Conservation (phyloP, 2,329 filamentous ascomycete species). For the Diaporthe citrichinensis region DNA sequence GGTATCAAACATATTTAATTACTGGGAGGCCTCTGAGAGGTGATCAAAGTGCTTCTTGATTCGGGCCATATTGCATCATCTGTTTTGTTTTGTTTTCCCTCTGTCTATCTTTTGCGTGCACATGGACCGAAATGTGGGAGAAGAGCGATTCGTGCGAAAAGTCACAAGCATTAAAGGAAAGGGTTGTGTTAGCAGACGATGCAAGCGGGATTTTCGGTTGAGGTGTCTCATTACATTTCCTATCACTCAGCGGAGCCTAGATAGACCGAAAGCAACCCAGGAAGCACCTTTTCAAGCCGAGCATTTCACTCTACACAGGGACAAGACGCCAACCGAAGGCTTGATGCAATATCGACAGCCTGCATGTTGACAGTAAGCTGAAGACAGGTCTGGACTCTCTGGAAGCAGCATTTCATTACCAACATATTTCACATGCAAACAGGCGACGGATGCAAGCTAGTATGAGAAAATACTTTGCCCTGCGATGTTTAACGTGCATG, state of each 20-base stretch:
- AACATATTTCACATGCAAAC: slow-evolving; percentile 16
- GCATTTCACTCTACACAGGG: not conserved
- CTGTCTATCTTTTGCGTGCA: slow-evolving; percentile 42
- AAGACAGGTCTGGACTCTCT: not conserved
- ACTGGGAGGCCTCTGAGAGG: slow-evolving; percentile 41
- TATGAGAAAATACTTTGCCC: slow-evolving; percentile 7
- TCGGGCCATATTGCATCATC: slow-evolving; percentile 42
- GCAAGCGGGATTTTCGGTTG: slow-evolving; percentile 13
- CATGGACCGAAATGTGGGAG: slow-evolving; percentile 36
- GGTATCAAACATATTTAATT: slow-evolving; percentile 44
- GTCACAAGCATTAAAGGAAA: slow-evolving; percentile 35
- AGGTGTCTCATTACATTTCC: slow-evolving; percentile 38
- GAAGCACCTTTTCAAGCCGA: slow-evolving; percentile 35
- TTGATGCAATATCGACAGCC: not conserved
- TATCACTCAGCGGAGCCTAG: slow-evolving; percentile 40
- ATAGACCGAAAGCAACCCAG: slow-evolving; percentile 40
- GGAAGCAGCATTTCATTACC: not conserved
- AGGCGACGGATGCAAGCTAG: not conserved
- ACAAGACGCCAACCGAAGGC: too few relatives aligned
- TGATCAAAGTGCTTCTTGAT: slow-evolving; percentile 47
- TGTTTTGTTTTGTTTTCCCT: slow-evolving; percentile 53
- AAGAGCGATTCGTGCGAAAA: slow-evolving; percentile 38
- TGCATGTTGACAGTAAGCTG: too few relatives aligned
- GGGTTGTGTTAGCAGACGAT: slow-evolving; percentile 27
- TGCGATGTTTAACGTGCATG: slow-evolving; percentile 11